These are phyloP conservation scores for Skeletonema grethae DNA, from an alignment of 108 stramenopile genomes.

Conservation along the genomic window DNA sequence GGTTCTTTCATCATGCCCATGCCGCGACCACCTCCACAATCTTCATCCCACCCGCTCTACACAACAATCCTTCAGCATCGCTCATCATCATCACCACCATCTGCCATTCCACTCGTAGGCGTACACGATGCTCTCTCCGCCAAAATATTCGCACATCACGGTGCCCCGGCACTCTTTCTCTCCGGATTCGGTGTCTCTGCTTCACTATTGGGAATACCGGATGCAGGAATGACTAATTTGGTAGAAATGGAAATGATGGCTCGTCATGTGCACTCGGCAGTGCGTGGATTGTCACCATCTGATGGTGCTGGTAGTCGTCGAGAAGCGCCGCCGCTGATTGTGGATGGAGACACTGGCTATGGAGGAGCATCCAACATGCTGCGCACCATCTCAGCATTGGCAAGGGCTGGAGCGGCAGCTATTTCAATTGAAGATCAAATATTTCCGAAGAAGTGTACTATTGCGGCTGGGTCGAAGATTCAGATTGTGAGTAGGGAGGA, in stretches of 20 bases:
- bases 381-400: conserved; percentile 51
- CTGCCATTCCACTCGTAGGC: conserved; percentile 37
- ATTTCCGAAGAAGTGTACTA: conserved; percentile 66
- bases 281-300: not conserved
- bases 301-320: too few relatives aligned
- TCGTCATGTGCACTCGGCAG: conserved; percentile 20
- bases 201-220: conserved; percentile 50
- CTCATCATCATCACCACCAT: not conserved
- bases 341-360: conserved; percentile 68
- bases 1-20: conserved; percentile 9
- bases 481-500: conserved; percentile 37
- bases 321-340: conserved; percentile 42
- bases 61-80: conserved; percentile 19
- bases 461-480: conserved; percentile 46
- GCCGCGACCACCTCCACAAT: conserved; percentile 9
- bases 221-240: conserved; percentile 54
- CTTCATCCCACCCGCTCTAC: conserved; percentile 14
- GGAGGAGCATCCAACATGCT: conserved; percentile 62
- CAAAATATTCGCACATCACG: conserved; percentile 48
- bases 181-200: conserved; percentile 66
- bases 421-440: conserved; percentile 66
- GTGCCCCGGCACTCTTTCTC: conserved; percentile 50
- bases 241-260: conserved; percentile 55
- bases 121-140: conserved; percentile 69
- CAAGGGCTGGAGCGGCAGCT: conserved; percentile 54